Evolutionary conservation across 768 basidiomycete species (phyloP), one percentile per base, ranked within the genome.

Genomic region (Amanita rimosa): DNA sequence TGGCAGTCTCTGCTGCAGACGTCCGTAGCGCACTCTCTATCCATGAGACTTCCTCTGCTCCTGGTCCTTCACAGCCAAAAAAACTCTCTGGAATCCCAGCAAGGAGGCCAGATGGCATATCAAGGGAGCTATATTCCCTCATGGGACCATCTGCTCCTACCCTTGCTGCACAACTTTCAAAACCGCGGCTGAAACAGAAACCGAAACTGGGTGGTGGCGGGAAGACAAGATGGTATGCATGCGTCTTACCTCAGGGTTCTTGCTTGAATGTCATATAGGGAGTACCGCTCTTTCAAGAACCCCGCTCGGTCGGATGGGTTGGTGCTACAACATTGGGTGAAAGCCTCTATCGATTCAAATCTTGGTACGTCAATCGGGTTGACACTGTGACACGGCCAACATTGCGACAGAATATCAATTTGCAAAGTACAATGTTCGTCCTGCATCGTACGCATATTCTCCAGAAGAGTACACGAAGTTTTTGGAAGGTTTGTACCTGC

Each of bases 131-230:
- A 2, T 97, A 87, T 67, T 83, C 87, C 1, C 79, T 99, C 51
- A 97, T 99, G 55, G 95, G 95, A n/a, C 82, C 90, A 52, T 86
- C 89, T 42, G 85, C 86, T 9, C 93, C 95, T 0, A 81, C 85
- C 2, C 74, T 98, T 43, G 84, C 82, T 0, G 77, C 86, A 29
- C 83, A 87, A 56, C 74, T 83, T 51, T 74, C 83, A 22, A 87
- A 89, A 61, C 87, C 89, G 31, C 79, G 82, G 48, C 75, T 94
- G 50, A 93, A 93, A 60, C 85, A 91, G 64, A 85, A 89, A 54
- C 89, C 90, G 3, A 85, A 81, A 53, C 68, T 87, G 19, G 81
- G 81, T 37, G 72, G 74, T 8, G 71, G 72, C 3, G 70, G 72
- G 2, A 79, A 74, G 49, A 75, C 78, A 3, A 88, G 81, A 67